Conservation (phyloP, 75 land plant genomes). For the Larix kaempferi region DNA sequence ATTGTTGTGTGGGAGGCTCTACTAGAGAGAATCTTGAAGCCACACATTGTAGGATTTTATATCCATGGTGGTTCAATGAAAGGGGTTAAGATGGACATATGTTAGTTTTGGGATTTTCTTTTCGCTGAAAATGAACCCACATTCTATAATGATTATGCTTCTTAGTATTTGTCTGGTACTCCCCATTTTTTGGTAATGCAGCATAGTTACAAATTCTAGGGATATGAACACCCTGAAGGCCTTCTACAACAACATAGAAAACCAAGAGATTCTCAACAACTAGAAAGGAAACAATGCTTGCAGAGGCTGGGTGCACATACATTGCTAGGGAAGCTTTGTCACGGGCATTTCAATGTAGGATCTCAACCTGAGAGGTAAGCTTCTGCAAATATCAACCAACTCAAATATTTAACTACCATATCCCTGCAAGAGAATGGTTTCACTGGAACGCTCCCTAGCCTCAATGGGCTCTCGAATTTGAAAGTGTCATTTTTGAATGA, state of each 20-base stretch:
- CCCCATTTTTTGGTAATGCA: not conserved
- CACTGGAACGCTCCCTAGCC: conserved; percentile 55
- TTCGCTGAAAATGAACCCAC: too few relatives aligned
- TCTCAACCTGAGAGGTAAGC: not conserved
- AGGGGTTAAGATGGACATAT: too few relatives aligned
- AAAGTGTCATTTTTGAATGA: conserved; percentile 40
- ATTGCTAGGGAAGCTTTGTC: not conserved
- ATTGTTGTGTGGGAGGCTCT: too few relatives aligned
- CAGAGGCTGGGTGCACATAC: not conserved
- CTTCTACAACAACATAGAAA: not conserved
- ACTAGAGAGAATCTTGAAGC: too few relatives aligned
- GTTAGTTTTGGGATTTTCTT: too few relatives aligned
- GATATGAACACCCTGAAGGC: not conserved
- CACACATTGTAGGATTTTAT: too few relatives aligned
- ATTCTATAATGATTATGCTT: not conserved
- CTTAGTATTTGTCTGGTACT: not conserved
- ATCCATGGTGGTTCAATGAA: too few relatives aligned
- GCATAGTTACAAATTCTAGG: not conserved
- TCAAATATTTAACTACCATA: conserved; percentile 12
- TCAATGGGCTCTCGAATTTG: conserved; percentile 41
- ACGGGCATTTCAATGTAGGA: conserved; percentile 6
- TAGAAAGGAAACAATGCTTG: not conserved
- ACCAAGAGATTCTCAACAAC: not conserved
- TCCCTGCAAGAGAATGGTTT: conserved; percentile 49
- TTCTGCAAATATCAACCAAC: conserved; percentile 1